These are phyloP conservation scores for Sclerotinia sclerotiorum DNA, from an alignment of 2,329 filamentous ascomycete species.

Conservation along the genomic window DNA sequence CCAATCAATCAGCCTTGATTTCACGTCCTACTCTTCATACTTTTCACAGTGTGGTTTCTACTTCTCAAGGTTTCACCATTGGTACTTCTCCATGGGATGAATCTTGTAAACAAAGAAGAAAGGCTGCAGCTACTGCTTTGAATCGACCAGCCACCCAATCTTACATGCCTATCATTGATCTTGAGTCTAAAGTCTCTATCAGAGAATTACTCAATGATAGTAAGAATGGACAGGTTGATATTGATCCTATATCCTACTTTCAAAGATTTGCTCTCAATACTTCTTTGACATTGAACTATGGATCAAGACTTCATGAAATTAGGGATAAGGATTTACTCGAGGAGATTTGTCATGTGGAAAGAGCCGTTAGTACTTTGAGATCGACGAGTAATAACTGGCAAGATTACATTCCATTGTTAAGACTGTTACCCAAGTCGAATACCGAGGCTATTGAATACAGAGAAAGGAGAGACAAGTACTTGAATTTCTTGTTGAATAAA, in stretches of 20 bases:
- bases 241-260: conserved; percentile 73
- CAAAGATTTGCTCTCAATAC: conserved; percentile 76
- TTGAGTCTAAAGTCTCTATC: conserved; percentile 71
- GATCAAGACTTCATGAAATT: conserved; percentile 67
- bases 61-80: conserved; percentile 76
- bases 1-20: conserved; percentile 74
- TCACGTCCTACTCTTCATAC: conserved; percentile 78
- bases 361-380: conserved; percentile 72
- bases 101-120: conserved; percentile 72
- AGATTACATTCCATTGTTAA: conserved; percentile 76
- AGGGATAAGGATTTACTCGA: conserved; percentile 65
- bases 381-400: conserved; percentile 83
- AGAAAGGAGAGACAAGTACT: conserved; percentile 64
- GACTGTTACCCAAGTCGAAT: conserved; percentile 62
- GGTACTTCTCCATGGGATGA: conserved; percentile 84
- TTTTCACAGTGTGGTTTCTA: conserved; percentile 76
- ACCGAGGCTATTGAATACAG: conserved; percentile 64
- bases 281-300: conserved; percentile 76
- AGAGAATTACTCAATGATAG: conserved; percentile 68
- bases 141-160: conserved; percentile 74
- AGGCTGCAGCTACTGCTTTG: conserved; percentile 75
- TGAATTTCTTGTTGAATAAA: conserved; percentile 58
- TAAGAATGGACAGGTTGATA: conserved; percentile 58
- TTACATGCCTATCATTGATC: conserved; percentile 80
- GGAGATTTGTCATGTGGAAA: conserved; percentile 75